Evolutionary conservation across 192 early-diverging fungal genomes (phyloP).

Genomic region (Coemansia sp.): DNA sequence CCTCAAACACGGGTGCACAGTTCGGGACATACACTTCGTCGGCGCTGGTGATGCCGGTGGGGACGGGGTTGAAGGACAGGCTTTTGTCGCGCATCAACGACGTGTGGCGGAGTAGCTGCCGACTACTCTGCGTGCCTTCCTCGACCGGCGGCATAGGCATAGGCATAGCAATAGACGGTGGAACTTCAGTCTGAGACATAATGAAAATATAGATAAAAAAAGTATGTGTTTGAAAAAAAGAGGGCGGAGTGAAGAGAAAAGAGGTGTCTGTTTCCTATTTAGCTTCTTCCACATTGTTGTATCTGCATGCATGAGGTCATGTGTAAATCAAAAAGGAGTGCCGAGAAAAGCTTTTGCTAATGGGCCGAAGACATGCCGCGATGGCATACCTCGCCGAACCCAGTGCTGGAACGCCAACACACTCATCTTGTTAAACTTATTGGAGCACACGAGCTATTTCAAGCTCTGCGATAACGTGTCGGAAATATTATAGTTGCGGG

Average conservation of each 20-base stretch:
- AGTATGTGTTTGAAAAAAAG: background rate
- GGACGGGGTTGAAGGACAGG: slow-evolving; percentile 14
- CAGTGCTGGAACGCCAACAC: too few species aligned
- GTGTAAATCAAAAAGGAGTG: too few species aligned
- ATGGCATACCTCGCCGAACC: too few species aligned
- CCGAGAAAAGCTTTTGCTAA: too few species aligned
- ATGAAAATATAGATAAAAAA: background rate
- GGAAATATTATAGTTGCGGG: too few species aligned
- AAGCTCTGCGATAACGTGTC: too few species aligned
- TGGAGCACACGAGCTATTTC: too few species aligned
- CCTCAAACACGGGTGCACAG: slow-evolving; percentile 54
- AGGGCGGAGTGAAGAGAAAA: background rate
- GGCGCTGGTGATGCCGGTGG: background rate
- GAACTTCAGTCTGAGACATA: background rate
- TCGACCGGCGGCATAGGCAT: background rate
- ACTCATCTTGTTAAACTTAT: too few species aligned
- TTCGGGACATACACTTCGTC: slow-evolving; percentile 29
- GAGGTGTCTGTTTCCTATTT: background rate
- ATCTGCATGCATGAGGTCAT: too few species aligned
- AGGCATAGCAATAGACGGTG: background rate
- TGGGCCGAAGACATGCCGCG: too few species aligned
- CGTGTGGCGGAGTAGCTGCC: slow-evolving; percentile 38
- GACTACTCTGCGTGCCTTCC: background rate
- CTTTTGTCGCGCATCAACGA: slow-evolving; percentile 46
- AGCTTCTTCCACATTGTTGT: background rate